Evolutionary conservation across 257 asterid species (phyloP).

Genomic region (Jacaranda mimosifolia): DNA sequence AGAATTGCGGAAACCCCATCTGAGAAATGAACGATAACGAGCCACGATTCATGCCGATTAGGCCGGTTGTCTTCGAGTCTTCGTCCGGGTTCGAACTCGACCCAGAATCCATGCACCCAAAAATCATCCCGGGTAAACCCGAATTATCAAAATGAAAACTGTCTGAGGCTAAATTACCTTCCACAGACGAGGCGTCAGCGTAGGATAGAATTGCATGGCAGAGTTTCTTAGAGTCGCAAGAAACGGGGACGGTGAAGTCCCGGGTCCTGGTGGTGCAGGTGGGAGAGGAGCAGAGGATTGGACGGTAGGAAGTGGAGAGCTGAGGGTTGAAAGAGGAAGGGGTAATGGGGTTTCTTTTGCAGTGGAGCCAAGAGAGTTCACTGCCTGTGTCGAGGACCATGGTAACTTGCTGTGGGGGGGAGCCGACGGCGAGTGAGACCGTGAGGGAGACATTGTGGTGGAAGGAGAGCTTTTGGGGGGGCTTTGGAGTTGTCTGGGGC

Average conservation of each 20-base stretch:
- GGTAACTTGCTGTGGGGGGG: constrained; percentile 80
- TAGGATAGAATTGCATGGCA: constrained; percentile 80
- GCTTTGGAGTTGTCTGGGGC: constrained; percentile 34
- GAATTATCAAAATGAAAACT: constrained; percentile 45
- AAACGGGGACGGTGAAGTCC: constrained; percentile 68
- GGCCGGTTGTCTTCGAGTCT: constrained; percentile 63
- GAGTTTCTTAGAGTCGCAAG: constrained; percentile 66
- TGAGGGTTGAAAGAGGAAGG: constrained; percentile 53
- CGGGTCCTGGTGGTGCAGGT: constrained; percentile 73
- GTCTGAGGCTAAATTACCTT: constrained; percentile 76
- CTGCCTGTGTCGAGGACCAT: constrained; percentile 96
- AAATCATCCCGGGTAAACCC: constrained; percentile 46
- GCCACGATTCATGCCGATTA: constrained; percentile 88
- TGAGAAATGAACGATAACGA: constrained; percentile 71
- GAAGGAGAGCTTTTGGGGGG: constrained; percentile 58
- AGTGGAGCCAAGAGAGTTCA: constrained; percentile 86
- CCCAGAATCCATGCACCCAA: constrained; percentile 84
- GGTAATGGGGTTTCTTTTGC: constrained; percentile 52
- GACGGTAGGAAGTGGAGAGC: constrained; percentile 63
- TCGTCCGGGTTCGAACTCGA: constrained; percentile 66
- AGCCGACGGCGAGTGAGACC: constrained; percentile 67
- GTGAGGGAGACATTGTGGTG: constrained; percentile 79
- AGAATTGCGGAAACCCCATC: constrained; percentile 62
- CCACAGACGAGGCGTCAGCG: constrained; percentile 83
- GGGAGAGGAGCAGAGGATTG: constrained; percentile 64